phyloP scores from a whole-genome alignment of 257 asterid genomes.

The Apocynum venetum region DNA sequence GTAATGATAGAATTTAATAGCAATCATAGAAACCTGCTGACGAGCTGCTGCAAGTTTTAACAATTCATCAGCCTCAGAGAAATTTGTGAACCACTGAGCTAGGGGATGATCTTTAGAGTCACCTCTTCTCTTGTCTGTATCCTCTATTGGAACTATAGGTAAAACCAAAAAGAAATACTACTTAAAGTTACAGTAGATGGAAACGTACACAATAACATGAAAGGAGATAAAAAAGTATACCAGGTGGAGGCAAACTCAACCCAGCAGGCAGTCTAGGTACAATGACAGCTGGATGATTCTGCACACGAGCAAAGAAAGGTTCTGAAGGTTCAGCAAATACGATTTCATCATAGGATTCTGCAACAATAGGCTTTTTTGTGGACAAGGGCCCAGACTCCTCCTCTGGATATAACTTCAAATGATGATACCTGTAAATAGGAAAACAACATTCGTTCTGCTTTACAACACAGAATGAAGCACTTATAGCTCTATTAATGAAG shows the following conservation, averaged over 20 bases:
- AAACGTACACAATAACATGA: not conserved
- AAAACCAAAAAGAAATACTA: constrained; percentile 12
- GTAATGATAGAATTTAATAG: not conserved
- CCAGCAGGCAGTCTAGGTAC: constrained; percentile 69
- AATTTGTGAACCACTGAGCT: constrained; percentile 73
- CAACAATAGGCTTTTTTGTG: constrained; percentile 76
- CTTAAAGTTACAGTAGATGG: not conserved
- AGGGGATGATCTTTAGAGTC: constrained; percentile 78
- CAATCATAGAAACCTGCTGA: constrained; percentile 60
- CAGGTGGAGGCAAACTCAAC: constrained; percentile 52
- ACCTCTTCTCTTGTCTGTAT: constrained; percentile 48
- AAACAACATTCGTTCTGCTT: not conserved
- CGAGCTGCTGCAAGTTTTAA: constrained; percentile 91
- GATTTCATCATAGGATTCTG: constrained; percentile 82
- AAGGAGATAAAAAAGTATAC: constrained; percentile 34
- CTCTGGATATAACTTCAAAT: constrained; percentile 79
- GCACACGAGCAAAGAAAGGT: constrained; percentile 66
- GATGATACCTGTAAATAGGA: constrained; percentile 58
- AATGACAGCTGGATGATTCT: constrained; percentile 68
- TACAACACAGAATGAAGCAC: not conserved
- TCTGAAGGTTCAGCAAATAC: constrained; percentile 84
- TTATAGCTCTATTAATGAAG: not conserved
- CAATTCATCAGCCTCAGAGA: constrained; percentile 92
- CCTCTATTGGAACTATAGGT: constrained; percentile 52
- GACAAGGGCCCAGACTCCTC: constrained; percentile 74